Conservation (phyloP, 257 asterid genomes). For the Leptodermis oblonga region DNA sequence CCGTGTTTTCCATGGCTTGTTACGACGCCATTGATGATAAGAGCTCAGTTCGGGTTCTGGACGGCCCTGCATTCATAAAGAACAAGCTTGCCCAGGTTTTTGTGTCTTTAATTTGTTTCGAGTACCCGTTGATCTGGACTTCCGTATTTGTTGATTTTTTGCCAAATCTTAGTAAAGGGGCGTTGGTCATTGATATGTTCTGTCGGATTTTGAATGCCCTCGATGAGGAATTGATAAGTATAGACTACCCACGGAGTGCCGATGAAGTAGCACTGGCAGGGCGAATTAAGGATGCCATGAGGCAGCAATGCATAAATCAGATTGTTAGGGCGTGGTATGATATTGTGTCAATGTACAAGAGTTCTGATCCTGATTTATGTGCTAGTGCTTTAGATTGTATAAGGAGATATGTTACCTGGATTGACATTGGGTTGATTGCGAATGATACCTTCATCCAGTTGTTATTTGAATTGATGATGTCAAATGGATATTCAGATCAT, state of each 20-base stretch:
- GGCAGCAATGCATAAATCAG: slow-evolving; percentile 83
- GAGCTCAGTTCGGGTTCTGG: slow-evolving; percentile 49
- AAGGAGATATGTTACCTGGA: slow-evolving; percentile 82
- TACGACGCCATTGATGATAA: slow-evolving; percentile 47
- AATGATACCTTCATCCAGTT: slow-evolving; percentile 59
- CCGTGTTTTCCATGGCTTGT: slow-evolving; percentile 71
- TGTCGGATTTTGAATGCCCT: slow-evolving; percentile 73
- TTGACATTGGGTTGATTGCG: slow-evolving; percentile 82
- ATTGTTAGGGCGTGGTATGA: slow-evolving; percentile 79
- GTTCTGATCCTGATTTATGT: slow-evolving; percentile 67
- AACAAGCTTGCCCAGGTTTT: slow-evolving; percentile 93
- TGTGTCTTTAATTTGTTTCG: slow-evolving; percentile 72
- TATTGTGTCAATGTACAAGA: slow-evolving; percentile 54
- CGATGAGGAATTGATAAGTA: slow-evolving; percentile 84
- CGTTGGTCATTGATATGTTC: slow-evolving; percentile 80
- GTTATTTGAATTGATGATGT: slow-evolving; percentile 74
- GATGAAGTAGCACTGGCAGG: slow-evolving; percentile 63
- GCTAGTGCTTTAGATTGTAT: slow-evolving; percentile 61
- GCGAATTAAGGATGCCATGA: slow-evolving; percentile 87
- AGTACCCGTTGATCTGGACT: slow-evolving; percentile 80
- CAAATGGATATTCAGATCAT: slow-evolving; percentile 54
- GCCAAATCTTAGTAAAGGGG: slow-evolving; percentile 65
- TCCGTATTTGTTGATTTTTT: slow-evolving; percentile 82
- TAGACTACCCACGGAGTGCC: slow-evolving; percentile 67
- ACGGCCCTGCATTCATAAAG: slow-evolving; percentile 74